Percentiles rank a stretch among this genome's conserved stretches.
Conservation (phyloP, 208 protist species). For the Acanthamoeba culbertsoni region DNA sequence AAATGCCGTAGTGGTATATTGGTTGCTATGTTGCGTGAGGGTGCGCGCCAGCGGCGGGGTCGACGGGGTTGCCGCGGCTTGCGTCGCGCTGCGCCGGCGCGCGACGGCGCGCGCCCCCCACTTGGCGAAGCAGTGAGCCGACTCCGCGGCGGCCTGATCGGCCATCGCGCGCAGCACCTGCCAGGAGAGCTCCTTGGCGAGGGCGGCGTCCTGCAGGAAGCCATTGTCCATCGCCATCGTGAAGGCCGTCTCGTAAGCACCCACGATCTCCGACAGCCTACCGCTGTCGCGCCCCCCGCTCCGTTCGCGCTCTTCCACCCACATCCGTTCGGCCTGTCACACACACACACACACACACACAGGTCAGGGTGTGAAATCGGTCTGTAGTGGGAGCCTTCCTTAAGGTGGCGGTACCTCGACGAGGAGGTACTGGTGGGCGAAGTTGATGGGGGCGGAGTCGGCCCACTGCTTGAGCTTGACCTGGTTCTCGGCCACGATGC, state of each 20-base stretch:
- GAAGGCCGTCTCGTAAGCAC: not conserved
- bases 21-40: not conserved
- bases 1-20: not conserved
- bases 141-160: not conserved
- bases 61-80: not conserved
- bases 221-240: conserved; percentile 7
- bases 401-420: not conserved
- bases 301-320: not conserved
- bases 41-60: not conserved
- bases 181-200: conserved; percentile 43
- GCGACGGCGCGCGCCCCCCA: not conserved
- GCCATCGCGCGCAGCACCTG: not conserved
- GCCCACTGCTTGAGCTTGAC: conserved; percentile 19
- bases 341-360: not conserved
- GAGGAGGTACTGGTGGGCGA: not conserved
- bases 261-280: not conserved
- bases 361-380: not conserved
- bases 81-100: not conserved
- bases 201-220: conserved; percentile 24
- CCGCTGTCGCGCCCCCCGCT: not conserved
- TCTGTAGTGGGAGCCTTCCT: no score
- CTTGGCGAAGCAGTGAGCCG: not conserved
- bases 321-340: not conserved
- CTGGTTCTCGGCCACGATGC: not conserved
- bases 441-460: not conserved